Base-by-base conservation (phyloP, 2,329 filamentous ascomycete genomes). In the Curvularia eragrostidis region DNA sequence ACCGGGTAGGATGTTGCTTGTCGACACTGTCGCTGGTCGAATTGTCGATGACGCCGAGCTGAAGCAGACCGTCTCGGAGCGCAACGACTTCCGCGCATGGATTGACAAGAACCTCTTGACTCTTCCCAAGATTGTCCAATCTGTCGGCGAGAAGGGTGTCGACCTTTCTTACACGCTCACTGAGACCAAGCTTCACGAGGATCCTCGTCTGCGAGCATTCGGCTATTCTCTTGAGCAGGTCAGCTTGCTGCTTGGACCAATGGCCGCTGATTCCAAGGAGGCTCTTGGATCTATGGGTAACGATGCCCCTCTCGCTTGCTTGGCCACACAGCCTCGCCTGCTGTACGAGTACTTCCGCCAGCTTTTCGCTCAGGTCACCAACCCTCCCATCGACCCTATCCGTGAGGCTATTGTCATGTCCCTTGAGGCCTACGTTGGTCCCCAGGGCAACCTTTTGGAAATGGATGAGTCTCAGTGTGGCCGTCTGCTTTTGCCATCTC, bases 361-460 rank as follows among this genome's bases (percentile, higher is more conserved):
- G 82, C 88, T 98, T 42, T 98, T 98, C 77, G 94, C 94, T 9
- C 94, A 98, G 81, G 94, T 98, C 76, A 98, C 94, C 61, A 98
- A 98, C 79, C 94, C 94, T 67, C 94, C 94, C 13, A 98, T 98
- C 73, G 94, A 98, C 74, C 94, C 94, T 30, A 98, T 98, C 69
- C 87, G 94, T 78, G 94, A 98, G 83, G 94, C 93, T 26, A 95
- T 97, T 71, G 94, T 98, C 78, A 98, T 98, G 94, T 97, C 94
- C 54, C 82, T 98, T 39, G 93, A 97, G 75, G 96, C 94, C 71
- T 98, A 97, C 75, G 91, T 98, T 67, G 94, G 94, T 48, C 94
- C 94, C 44, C 94, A 98, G 79, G 94, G 94, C 58, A 98, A 98
- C 75, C 81, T 98, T 56, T 83, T 97, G 28, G 93, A 97, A 80